These are phyloP conservation scores for Alternaria consortialis DNA, from an alignment of 2,329 filamentous ascomycete genomes.

Conservation along the genomic window DNA sequence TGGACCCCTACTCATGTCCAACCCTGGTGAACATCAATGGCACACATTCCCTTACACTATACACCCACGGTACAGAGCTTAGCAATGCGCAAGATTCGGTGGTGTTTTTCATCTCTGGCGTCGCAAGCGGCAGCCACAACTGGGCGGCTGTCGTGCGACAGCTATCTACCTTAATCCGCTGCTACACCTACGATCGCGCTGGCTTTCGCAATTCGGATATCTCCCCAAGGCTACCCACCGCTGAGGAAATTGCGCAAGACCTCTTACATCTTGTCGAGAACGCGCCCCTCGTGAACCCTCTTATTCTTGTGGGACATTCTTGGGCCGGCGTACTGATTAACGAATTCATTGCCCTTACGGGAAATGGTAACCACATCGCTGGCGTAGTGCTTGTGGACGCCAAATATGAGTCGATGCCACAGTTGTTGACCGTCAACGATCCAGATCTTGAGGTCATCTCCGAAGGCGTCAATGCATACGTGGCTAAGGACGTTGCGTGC, in stretches of 20 bases:
- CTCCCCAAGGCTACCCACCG: slow-evolving; percentile 23
- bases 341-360: slow-evolving; percentile 24
- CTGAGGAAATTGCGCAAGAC: slow-evolving; percentile 26
- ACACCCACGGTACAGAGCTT: not conserved
- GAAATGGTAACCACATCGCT: slow-evolving; percentile 24
- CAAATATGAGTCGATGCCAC: slow-evolving; percentile 24
- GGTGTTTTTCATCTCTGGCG: slow-evolving; percentile 20
- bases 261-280: slow-evolving; percentile 24
- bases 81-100: slow-evolving; percentile 16
- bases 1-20: not conserved
- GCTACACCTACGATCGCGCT: slow-evolving; percentile 33
- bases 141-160: slow-evolving; percentile 26
- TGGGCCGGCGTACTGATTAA: slow-evolving; percentile 28
- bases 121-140: slow-evolving; percentile 19
- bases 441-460: no score
- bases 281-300: slow-evolving; percentile 22
- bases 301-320: slow-evolving; percentile 30
- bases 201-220: slow-evolving; percentile 26
- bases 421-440: slow-evolving; percentile 24
- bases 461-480: no score
- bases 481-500: no score
- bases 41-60: not conserved
- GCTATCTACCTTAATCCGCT: slow-evolving; percentile 19
- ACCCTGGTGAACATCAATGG: not conserved
- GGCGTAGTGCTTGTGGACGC: slow-evolving; percentile 31